Evolutionary conservation across 805 yeast species (phyloP).

Genomic region (Metschnikowia hibisci): DNA sequence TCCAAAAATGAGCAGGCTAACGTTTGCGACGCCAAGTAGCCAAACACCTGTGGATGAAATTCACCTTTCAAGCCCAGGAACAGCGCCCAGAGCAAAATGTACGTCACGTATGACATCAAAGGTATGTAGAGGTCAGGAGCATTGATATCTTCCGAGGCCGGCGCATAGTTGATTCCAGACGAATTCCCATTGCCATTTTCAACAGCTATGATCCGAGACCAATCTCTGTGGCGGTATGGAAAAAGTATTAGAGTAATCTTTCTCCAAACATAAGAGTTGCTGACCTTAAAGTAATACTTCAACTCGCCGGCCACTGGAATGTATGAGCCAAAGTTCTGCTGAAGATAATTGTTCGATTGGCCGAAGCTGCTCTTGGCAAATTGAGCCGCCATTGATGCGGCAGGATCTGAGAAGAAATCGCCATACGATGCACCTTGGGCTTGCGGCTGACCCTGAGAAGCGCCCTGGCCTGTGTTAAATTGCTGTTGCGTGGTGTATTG

Average conservation of each 20-base stretch:
- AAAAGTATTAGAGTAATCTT: slow-evolving; percentile 72
- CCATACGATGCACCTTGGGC: slow-evolving; percentile 21
- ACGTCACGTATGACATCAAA: slow-evolving; percentile 85
- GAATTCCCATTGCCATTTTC: slow-evolving; percentile 18
- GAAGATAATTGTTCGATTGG: slow-evolving; percentile 75
- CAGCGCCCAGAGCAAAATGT: slow-evolving; percentile 77
- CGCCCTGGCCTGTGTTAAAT: slow-evolving; percentile 5
- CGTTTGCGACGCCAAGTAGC: slow-evolving; percentile 81
- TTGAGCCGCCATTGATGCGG: slow-evolving; percentile 81
- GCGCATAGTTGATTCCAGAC: slow-evolving; percentile 46
- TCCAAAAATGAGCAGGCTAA: slow-evolving; percentile 79
- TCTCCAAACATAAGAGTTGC: slow-evolving; percentile 76
- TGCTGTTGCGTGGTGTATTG: slow-evolving; percentile 19
- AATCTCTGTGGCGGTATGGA: slow-evolving; percentile 81
- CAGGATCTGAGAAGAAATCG: slow-evolving; percentile 67
- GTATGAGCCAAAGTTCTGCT: slow-evolving; percentile 59
- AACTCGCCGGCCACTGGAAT: slow-evolving; percentile 52
- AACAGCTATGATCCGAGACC: slow-evolving; percentile 56
- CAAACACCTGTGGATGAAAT: slow-evolving; percentile 90
- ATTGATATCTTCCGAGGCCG: slow-evolving; percentile 82
- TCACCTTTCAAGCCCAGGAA: slow-evolving; percentile 82
- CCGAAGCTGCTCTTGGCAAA: slow-evolving; percentile 81
- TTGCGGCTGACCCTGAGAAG: slow-evolving; percentile 16
- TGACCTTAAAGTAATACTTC: slow-evolving; percentile 86
- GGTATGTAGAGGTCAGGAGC: slow-evolving; percentile 98